Evolutionary conservation across 495 filamentous ascomycete species (phyloP).

Genomic region (Lasiosphaeris hirsuta): DNA sequence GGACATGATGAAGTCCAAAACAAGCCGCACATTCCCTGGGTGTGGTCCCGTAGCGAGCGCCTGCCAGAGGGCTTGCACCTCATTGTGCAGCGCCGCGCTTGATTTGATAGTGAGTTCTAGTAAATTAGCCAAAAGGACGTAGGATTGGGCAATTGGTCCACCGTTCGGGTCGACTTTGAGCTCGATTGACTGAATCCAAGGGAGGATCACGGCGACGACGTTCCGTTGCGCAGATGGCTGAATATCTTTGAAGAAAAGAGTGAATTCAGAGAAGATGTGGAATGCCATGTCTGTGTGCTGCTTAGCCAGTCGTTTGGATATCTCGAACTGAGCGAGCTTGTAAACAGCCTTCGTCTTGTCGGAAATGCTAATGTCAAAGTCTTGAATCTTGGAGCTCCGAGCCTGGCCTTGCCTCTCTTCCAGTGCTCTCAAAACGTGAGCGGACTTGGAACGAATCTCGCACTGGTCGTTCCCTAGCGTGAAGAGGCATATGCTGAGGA

Average conservation of each 20-base stretch:
- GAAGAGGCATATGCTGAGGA: slow-evolving; percentile 82
- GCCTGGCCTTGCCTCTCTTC: slow-evolving; percentile 72
- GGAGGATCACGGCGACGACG: slow-evolving; percentile 88
- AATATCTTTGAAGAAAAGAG: slow-evolving; percentile 81
- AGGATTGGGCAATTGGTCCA: slow-evolving; percentile 82
- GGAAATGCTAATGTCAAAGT: slow-evolving; percentile 96
- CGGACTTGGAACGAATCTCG: slow-evolving; percentile 82
- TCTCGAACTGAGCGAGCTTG: slow-evolving; percentile 94
- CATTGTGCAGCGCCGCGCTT: slow-evolving; percentile 83
- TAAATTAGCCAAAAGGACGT: slow-evolving; percentile 92
- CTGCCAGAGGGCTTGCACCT: slow-evolving; percentile 97
- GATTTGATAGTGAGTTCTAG: slow-evolving; percentile 95
- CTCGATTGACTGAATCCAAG: slow-evolving; percentile 94
- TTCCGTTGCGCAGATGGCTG: slow-evolving; percentile 80
- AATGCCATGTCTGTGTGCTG: slow-evolving; percentile 87
- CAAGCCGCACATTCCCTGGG: slow-evolving; percentile 90
- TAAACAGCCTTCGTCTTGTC: slow-evolving; percentile 98
- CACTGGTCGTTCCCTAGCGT: slow-evolving; percentile 88
- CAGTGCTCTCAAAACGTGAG: slow-evolving; percentile 73
- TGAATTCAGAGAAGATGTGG: slow-evolving; percentile 91
- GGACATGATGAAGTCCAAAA: slow-evolving; percentile 92
- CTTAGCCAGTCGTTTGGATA: slow-evolving; percentile 83
- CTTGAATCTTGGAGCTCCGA: slow-evolving; percentile 84
- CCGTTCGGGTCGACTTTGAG: slow-evolving; percentile 92
- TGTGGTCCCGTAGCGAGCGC: slow-evolving; percentile 90